These are phyloP conservation scores for Penicillium steckii DNA, from an alignment of 495 filamentous ascomycete genomes.

Conservation along the genomic window DNA sequence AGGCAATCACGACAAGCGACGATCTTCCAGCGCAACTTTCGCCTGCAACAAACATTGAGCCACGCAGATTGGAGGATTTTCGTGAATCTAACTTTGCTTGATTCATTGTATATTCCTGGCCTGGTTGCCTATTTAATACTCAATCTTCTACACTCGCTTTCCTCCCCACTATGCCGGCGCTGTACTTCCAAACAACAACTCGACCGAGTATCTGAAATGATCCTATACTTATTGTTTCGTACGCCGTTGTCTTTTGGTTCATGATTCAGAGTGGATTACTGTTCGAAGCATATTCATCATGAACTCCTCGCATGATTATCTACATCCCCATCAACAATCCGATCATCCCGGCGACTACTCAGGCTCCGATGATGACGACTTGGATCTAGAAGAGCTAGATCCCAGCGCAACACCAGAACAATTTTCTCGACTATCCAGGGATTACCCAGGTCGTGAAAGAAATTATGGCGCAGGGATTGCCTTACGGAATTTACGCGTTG, in stretches of 20 bases:
- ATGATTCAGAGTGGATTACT: slow-evolving; percentile 5
- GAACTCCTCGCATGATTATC: slow-evolving; percentile 42
- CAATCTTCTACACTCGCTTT: slow-evolving; percentile 3
- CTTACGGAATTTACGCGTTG: slow-evolving; percentile 67
- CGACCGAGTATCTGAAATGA: slow-evolving; percentile 19
- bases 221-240: slow-evolving; percentile 15
- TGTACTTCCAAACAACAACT: slow-evolving; percentile 20
- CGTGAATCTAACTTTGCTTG: too few species aligned
- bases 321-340: slow-evolving; percentile 31
- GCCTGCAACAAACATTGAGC: too few species aligned
- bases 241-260: slow-evolving; percentile 4
- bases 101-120: too few species aligned
- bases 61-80: too few species aligned
- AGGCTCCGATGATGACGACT: slow-evolving; percentile 51
- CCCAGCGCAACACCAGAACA: slow-evolving; percentile 47
- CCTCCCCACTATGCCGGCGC: slow-evolving; percentile 17
- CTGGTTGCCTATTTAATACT: slow-evolving; percentile 2
- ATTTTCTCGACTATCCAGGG: slow-evolving; percentile 36
- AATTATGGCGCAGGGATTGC: slow-evolving; percentile 61
- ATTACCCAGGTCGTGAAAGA: slow-evolving; percentile 39
- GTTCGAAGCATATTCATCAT: slow-evolving; percentile 18
- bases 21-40: too few species aligned
- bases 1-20: too few species aligned
- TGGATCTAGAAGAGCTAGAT: slow-evolving; percentile 73
- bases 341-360: slow-evolving; percentile 33